Base-by-base conservation (phyloP, 192 early-diverging fungal genomes). In the Coemansia pectinata region DNA sequence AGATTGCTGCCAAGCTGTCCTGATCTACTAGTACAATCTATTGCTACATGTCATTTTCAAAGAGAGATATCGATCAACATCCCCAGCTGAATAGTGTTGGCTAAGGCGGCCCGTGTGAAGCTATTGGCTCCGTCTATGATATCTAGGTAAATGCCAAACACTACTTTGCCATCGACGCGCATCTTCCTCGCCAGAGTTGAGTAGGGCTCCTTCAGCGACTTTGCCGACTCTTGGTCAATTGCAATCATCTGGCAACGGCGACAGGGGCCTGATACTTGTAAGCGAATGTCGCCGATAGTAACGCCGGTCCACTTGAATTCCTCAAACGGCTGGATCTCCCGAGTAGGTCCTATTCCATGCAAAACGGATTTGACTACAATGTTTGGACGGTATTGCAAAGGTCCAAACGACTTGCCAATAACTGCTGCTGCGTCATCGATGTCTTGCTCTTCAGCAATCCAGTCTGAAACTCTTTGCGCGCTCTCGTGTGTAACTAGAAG, bases 201-300 rank as follows among this genome's bases (percentile, higher is more conserved):
- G 67, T 87, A 92, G 7, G 90, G 90, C 69, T 92, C 90, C 27
- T 84, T 84, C 19, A 86, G 76, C 60, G 77, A 72, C 59, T 79
- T 65, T 7, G 82, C 88, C 15, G 88, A 91, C 47, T 79, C 74
- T 52, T 89, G 90, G 66, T 94, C 86, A 25, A 92, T 82, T 42
- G 88, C 89, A n/a, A 92, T 85, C 88, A 93, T 90, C 62, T 89
- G 86, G 80, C 92, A 93, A 14, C 92, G 86, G 9, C 73, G 72
- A 69, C 92, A 93, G 2, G 86, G 90, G 4, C 88, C 89, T 19
- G 84, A 33, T 4, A 89, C 79, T 59, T 71, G 64, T 0, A 85
- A 65, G 27, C 7, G 34, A 0, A 5, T 19, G 14, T 17, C 17
- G 17, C 45, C 69, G 42, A 76, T 58, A 1, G n/a, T 27, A 0